Evolutionary conservation across 768 basidiomycete species (phyloP).

Genomic region (Gymnopilus junonius): DNA sequence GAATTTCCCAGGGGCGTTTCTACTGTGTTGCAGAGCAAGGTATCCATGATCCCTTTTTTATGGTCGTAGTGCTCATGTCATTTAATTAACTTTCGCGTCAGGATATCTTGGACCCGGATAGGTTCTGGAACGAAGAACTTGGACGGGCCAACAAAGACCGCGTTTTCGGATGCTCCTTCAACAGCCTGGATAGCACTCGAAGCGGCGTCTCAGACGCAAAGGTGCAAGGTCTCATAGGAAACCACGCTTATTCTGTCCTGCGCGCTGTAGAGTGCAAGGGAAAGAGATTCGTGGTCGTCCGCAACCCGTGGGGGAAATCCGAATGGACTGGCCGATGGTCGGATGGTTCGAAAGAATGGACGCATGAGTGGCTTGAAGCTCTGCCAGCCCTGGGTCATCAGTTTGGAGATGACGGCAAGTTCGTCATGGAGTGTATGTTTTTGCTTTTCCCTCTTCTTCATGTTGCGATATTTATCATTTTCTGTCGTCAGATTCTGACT

Average conservation of each 20-base stretch:
- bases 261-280: constrained; percentile 47
- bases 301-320: constrained; percentile 54
- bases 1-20: constrained; percentile 45
- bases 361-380: constrained; percentile 46
- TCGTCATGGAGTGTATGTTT: constrained; percentile 52
- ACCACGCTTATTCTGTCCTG: constrained; percentile 53
- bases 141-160: constrained; percentile 53
- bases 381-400: constrained; percentile 42
- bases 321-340: constrained; percentile 56
- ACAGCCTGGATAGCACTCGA: constrained; percentile 36
- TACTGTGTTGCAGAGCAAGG: constrained; percentile 45
- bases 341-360: constrained; percentile 57
- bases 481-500: constrained; percentile 39
- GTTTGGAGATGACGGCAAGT: constrained; percentile 54
- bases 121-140: constrained; percentile 61
- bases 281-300: constrained; percentile 50
- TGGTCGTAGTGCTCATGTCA: not conserved
- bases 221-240: constrained; percentile 43
- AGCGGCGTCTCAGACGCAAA: constrained; percentile 31
- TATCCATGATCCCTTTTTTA: constrained; percentile 10
- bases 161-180: constrained; percentile 56
- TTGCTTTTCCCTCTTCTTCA: not conserved
- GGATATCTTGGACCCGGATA: constrained; percentile 53
- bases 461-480: not conserved
- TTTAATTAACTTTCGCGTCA: constrained; percentile 11